Percentiles rank a stretch among this genome's conserved stretches.
These are phyloP conservation scores for Xerocomellus dryophilus DNA, from an alignment of 768 basidiomycete genomes.

Conservation along the genomic window DNA sequence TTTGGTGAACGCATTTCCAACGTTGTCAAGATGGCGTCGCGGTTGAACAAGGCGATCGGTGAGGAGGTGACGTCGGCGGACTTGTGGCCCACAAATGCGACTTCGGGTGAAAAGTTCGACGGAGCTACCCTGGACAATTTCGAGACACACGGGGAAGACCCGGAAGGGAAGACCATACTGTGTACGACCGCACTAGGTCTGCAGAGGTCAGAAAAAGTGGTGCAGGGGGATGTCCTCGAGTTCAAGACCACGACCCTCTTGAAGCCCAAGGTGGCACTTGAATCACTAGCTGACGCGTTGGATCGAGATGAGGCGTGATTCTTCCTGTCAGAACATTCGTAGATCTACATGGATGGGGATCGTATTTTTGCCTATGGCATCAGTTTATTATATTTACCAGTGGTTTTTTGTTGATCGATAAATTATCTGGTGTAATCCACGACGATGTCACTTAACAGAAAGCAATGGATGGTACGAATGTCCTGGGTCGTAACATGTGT, in stretches of 20 bases:
- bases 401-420: slow-evolving; percentile 16
- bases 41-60: slow-evolving; percentile 48
- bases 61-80: slow-evolving; percentile 58
- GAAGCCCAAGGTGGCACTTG: slow-evolving; percentile 55
- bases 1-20: slow-evolving; percentile 36
- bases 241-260: slow-evolving; percentile 50
- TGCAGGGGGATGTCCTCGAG: slow-evolving; percentile 39
- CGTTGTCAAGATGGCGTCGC: slow-evolving; percentile 31
- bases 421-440: slow-evolving; percentile 20
- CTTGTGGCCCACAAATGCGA: slow-evolving; percentile 47
- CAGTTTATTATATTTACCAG: slow-evolving; percentile 30
- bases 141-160: slow-evolving; percentile 22
- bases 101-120: slow-evolving; percentile 43
- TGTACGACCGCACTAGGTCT: slow-evolving; percentile 61
- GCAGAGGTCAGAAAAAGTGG: slow-evolving; percentile 35
- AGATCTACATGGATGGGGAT: slow-evolving; percentile 2
- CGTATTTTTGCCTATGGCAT: slow-evolving; percentile 8
- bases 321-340: neutral
- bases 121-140: slow-evolving; percentile 45
- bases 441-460: slow-evolving; percentile 3
- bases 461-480: neutral
- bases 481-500: neutral
- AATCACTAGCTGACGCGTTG: slow-evolving; percentile 29
- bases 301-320: slow-evolving; percentile 27
- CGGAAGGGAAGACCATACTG: slow-evolving; percentile 34